Percentiles rank a stretch among this genome's conserved stretches.
Conservation (phyloP, 2,329 filamentous ascomycete species). For the Alternaria incomplexa region DNA sequence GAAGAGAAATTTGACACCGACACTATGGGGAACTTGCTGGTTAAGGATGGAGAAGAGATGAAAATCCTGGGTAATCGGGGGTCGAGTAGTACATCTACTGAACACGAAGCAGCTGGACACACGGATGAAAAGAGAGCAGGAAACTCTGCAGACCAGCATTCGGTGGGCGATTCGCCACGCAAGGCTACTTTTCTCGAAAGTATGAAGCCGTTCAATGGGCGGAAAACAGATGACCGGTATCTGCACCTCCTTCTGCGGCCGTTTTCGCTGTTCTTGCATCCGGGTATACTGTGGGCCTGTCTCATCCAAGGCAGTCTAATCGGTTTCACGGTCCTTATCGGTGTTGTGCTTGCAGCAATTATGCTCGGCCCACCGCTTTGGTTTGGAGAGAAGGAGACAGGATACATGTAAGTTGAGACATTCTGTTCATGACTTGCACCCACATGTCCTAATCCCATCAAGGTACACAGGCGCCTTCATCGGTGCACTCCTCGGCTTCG, state of each 20-base stretch:
- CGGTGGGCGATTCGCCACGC: slow-evolving; percentile 36
- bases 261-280: slow-evolving; percentile 46
- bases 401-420: slow-evolving; percentile 62
- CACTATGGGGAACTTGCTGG: slow-evolving; percentile 51
- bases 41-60: slow-evolving; percentile 2
- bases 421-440: neutral
- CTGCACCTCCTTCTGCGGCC: slow-evolving; percentile 65
- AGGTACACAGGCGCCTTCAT: slow-evolving; percentile 74
- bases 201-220: slow-evolving; percentile 76
- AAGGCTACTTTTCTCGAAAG: slow-evolving; percentile 65
- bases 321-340: slow-evolving; percentile 92
- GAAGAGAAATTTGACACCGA: slow-evolving; percentile 74
- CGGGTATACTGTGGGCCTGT: slow-evolving; percentile 51
- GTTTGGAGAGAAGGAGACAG: slow-evolving; percentile 82
- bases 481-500: slow-evolving; percentile 78
- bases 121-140: slow-evolving; percentile 3
- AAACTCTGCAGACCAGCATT: slow-evolving; percentile 11
- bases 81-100: neutral
- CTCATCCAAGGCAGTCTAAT: slow-evolving; percentile 89
- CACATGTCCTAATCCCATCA: neutral
- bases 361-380: slow-evolving; percentile 82
- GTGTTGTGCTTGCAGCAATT: slow-evolving; percentile 81
- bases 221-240: slow-evolving; percentile 80
- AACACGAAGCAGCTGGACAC: neutral
- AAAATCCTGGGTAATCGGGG: neutral